phyloP scores from a whole-genome alignment of 2,329 filamentous ascomycete genomes.

The Ophiostoma quercus region DNA sequence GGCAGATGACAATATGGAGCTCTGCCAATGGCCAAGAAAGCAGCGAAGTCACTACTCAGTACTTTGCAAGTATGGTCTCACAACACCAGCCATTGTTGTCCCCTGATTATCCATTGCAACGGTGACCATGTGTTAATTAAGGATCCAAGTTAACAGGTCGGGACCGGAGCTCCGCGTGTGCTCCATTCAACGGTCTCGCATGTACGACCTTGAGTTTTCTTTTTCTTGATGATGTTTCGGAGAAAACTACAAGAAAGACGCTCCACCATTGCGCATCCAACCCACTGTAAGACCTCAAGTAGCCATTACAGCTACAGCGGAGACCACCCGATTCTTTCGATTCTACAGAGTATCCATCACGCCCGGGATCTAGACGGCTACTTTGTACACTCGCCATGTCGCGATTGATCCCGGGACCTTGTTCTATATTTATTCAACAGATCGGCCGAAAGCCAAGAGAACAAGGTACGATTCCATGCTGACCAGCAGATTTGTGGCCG shows the following conservation, averaged over 20 bases:
- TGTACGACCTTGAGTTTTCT: not conserved
- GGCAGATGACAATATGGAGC: conserved; percentile 2
- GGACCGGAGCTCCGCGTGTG: not conserved
- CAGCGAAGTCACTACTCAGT: not conserved
- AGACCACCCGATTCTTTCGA: not conserved
- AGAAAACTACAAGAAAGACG: not conserved
- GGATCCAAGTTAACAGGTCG: too few species aligned
- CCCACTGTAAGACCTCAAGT: not conserved
- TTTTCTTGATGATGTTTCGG: not conserved
- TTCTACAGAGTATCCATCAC: not conserved
- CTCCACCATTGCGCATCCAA: not conserved
- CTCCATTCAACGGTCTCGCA: not conserved
- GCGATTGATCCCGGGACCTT: not conserved
- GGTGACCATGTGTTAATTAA: not conserved
- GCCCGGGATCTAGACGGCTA: not conserved
- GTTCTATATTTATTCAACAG: conserved; percentile 10
- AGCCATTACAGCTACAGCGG: not conserved
- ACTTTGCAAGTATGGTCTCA: not conserved
- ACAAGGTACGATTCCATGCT: not conserved
- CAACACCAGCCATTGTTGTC: not conserved
- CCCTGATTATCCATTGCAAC: not conserved
- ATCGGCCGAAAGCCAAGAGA: not conserved
- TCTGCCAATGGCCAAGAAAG: not conserved
- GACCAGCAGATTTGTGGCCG: not conserved
- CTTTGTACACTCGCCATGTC: not conserved